phyloP scores from a whole-genome alignment of 331 rosid genomes.

The Prunus yedoensis region DNA sequence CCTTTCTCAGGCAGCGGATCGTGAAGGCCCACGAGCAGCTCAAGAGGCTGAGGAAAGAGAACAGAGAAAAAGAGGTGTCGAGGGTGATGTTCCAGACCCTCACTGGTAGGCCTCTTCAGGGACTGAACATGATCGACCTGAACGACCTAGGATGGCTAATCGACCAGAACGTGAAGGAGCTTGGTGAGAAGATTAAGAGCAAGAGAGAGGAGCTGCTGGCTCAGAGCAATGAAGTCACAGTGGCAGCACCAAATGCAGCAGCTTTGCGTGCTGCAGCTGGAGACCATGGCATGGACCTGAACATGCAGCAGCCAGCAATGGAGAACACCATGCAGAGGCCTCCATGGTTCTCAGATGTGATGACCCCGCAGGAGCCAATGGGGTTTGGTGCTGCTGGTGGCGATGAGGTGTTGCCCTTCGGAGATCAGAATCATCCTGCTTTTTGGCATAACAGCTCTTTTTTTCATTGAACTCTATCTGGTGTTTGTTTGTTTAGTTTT shows the following conservation, averaged over 20 bases:
- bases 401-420: conserved; percentile 14
- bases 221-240: too few species aligned
- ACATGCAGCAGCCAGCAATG: too few species aligned
- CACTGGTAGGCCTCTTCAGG: conserved; percentile 19
- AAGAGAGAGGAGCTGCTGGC: not conserved
- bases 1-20: conserved; percentile 44
- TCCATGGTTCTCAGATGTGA: conserved; percentile 18
- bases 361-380: not conserved
- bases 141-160: conserved; percentile 32
- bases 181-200: conserved; percentile 15
- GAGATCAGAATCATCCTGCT: not conserved
- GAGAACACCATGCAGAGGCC: not conserved
- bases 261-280: too few species aligned
- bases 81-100: conserved; percentile 34
- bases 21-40: conserved; percentile 42
- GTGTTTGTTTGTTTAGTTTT: not conserved
- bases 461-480: not conserved
- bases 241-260: too few species aligned
- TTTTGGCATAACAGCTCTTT: not conserved
- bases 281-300: too few species aligned
- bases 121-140: conserved; percentile 25
- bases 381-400: not conserved
- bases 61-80: conserved; percentile 38
- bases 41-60: conserved; percentile 36
- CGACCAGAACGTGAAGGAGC: conserved; percentile 29